Conservation (phyloP, 1,284 basidiomycete species). For the Ganoderma multipileum region DNA sequence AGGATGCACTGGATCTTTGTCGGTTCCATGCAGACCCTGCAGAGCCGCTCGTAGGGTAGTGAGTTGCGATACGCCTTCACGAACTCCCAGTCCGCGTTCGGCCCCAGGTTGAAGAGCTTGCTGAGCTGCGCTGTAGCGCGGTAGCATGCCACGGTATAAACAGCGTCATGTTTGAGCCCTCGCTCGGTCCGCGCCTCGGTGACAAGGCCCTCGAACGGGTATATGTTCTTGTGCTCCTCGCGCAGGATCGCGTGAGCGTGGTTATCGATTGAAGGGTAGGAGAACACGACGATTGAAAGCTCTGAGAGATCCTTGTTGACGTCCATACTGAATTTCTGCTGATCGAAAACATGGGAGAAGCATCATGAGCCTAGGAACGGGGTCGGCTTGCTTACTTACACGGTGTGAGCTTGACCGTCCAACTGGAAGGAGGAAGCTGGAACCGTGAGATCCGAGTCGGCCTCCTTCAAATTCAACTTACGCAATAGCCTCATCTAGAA, state of each 20-base stretch:
- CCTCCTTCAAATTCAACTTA: background rate
- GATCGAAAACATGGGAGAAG: background rate
- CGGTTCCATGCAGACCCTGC: slow-evolving; percentile 56
- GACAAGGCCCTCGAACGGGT: slow-evolving; percentile 67
- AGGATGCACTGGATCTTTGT: slow-evolving; percentile 69
- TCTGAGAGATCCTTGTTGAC: slow-evolving; percentile 29
- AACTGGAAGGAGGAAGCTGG: background rate
- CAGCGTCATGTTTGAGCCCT: slow-evolving; percentile 57
- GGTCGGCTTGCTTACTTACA: background rate
- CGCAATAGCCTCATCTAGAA: no score
- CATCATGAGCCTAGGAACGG: background rate
- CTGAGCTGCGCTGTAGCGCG: slow-evolving; percentile 63
- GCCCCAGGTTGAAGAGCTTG: slow-evolving; percentile 51
- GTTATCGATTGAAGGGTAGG: slow-evolving; percentile 69
- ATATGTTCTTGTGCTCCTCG: slow-evolving; percentile 48
- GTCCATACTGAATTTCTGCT: slow-evolving; percentile 22
- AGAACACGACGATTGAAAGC: slow-evolving; percentile 29
- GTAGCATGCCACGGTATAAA: slow-evolving; percentile 62
- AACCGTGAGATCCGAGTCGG: background rate
- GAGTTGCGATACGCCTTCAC: slow-evolving; percentile 54
- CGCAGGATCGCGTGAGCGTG: slow-evolving; percentile 76
- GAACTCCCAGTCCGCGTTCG: slow-evolving; percentile 59
- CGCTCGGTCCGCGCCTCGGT: slow-evolving; percentile 64
- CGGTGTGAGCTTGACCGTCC: background rate
- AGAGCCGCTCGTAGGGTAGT: slow-evolving; percentile 61